Evolutionary conservation across 2,329 filamentous ascomycete genomes (phyloP), one percentile per base, ranked within the genome.

Genomic region (Pseudocercospora ulei): DNA sequence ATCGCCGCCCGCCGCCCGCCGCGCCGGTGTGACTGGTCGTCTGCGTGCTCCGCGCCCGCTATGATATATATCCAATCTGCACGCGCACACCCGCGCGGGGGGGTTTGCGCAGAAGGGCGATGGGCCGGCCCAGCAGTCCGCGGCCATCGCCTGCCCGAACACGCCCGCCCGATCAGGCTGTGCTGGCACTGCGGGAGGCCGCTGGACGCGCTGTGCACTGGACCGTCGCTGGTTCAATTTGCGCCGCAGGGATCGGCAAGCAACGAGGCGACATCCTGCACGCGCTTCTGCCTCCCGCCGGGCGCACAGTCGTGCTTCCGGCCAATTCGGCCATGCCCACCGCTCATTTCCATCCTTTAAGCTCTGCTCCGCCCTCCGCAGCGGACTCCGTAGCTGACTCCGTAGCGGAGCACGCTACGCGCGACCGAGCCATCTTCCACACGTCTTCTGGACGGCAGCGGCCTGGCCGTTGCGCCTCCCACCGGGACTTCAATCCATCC

Each of bases 221-320:
- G 28, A 9, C 7, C 12, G 28, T 18, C 16, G 24, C 5, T n/a
- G 19, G 17, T 33, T 33, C 30, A 33, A 33, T 33, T 33, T 33
- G 30, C 18, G 30, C 30, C 11, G 30, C 30, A 33, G 30, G 30
- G 18, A 33, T 23, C 30, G 20, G 30, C 30, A 33, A 33, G 29
- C 17, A 33, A 33, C 29, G 4, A 13, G 23, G 11, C 14, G 7
- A 12, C 14, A 33, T 33, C 8, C 29, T 33, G 17, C 29, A 22
- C 29, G 29, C 29, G n/a, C 22, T 17, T 19, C 30, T 33, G 30
- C 18, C 11, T 16, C 29, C 22, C 19, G 29, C 29, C 19, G 29
- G 29, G 16, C 29, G 12, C 29, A 33, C 29, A 6, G 17, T 9
- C 29, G 7, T n/a, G 11, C 5, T 7, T 4, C 9, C 14, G 16